Evolutionary conservation across 257 asterid genomes (phyloP).

Genomic region (Scutellaria barbata): DNA sequence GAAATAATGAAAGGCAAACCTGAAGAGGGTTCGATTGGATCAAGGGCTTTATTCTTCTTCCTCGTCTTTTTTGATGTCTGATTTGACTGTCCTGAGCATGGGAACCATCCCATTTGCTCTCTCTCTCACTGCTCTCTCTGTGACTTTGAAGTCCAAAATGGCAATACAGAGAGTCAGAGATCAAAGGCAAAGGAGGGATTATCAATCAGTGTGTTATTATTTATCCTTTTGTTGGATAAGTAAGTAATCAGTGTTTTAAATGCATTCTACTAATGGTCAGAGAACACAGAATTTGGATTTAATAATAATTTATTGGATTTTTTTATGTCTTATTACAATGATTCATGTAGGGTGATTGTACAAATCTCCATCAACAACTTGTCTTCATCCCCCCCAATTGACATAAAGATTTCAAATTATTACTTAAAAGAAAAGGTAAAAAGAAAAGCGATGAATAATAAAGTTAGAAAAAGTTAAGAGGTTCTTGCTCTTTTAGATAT

Average conservation of each 20-base stretch:
- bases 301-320: neutral
- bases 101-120: conserved; percentile 73
- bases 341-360: conserved; percentile 27
- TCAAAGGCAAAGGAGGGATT: neutral
- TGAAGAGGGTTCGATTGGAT: conserved; percentile 47
- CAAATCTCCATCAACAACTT: conserved; percentile 5
- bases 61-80: conserved; percentile 43
- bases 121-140: conserved; percentile 31
- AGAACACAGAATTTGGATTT: neutral
- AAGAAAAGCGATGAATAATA: neutral
- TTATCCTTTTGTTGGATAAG: neutral
- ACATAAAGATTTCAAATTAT: neutral
- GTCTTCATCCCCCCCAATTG: no score
- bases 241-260: conserved; percentile 14
- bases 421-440: neutral
- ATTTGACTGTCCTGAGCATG: conserved; percentile 68
- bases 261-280: conserved; percentile 2
- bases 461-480: neutral
- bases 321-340: conserved; percentile 17
- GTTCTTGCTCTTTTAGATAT: neutral
- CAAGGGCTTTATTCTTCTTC: conserved; percentile 50
- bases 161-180: conserved; percentile 31
- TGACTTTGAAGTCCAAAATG: conserved; percentile 28
- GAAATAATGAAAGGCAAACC: conserved; percentile 35
- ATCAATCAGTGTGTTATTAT: neutral